Percentiles rank a stretch among this genome's conserved stretches.
phyloP scores from a whole-genome alignment of 2,329 filamentous ascomycete genomes.

The Amesomyces nigricolor region DNA sequence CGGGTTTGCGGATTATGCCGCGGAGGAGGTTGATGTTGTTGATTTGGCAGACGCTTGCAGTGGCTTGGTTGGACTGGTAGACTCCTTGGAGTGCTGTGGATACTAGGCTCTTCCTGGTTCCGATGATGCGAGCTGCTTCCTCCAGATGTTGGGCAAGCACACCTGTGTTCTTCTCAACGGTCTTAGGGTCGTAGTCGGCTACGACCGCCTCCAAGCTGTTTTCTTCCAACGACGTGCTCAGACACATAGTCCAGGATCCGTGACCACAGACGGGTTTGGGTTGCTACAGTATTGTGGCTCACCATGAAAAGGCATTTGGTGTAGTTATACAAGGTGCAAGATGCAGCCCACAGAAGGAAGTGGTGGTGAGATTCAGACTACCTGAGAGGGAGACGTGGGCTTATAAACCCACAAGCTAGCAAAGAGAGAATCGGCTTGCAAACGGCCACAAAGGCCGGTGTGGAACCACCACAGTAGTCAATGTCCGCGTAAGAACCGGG shows the following conservation, averaged over 20 bases:
- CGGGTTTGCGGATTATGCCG: conserved; percentile 33
- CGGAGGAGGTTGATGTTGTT: conserved; percentile 38
- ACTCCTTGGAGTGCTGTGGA: conserved; percentile 37
- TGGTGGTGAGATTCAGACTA: background rate
- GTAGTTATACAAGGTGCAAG: no score
- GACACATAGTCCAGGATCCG: conserved; percentile 32
- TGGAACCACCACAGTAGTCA: conserved; percentile 23
- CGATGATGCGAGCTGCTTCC: conserved; percentile 32
- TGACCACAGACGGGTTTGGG: conserved; percentile 36
- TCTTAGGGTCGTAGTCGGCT: conserved; percentile 30
- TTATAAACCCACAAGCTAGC: no score
- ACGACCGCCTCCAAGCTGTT: conserved; percentile 29
- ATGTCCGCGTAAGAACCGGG: conserved; percentile 35
- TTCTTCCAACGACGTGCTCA: conserved; percentile 28
- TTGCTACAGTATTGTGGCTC: conserved; percentile 34
- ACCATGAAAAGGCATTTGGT: conserved; percentile 35
- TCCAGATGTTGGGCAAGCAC: conserved; percentile 29
- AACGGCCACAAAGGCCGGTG: no score
- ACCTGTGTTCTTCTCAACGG: conserved; percentile 32
- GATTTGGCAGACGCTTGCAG: conserved; percentile 35
- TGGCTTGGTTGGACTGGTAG: conserved; percentile 38
- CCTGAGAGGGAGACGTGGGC: no score
- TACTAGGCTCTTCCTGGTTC: conserved; percentile 30
- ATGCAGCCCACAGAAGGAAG: no score
- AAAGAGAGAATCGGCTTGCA: no score